Conservation (phyloP, 768 basidiomycete species). For the Kwoniella botswanensis region DNA sequence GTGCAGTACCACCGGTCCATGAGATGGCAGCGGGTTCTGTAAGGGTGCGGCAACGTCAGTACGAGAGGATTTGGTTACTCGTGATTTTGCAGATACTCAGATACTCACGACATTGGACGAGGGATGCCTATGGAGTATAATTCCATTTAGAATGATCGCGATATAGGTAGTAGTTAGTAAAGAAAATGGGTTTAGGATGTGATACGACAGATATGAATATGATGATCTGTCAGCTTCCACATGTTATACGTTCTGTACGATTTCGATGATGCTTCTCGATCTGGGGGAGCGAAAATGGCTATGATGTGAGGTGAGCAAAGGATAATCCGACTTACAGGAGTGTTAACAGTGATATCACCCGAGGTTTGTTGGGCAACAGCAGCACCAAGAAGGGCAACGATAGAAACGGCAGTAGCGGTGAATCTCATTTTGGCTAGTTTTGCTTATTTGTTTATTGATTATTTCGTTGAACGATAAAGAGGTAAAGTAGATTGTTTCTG, state of each 20-base stretch:
- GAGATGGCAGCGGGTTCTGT: slow-evolving; percentile 36
- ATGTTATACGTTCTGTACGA: too few species aligned
- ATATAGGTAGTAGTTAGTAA: background rate
- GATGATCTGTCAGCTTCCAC: too few species aligned
- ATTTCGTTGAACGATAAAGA: background rate
- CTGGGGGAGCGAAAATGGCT: too few species aligned
- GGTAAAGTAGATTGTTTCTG: background rate
- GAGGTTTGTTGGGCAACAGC: slow-evolving; percentile 50
- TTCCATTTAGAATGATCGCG: background rate
- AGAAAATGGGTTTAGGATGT: background rate
- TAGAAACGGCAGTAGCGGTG: slow-evolving; percentile 27
- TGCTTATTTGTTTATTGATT: slow-evolving; percentile 5
- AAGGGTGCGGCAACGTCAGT: background rate
- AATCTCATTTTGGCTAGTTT: slow-evolving; percentile 30
- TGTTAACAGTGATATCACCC: slow-evolving; percentile 46
- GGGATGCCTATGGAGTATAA: slow-evolving; percentile 31
- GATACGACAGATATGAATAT: background rate
- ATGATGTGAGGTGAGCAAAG: too few species aligned
- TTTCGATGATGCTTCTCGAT: too few species aligned
- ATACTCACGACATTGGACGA: slow-evolving; percentile 48
- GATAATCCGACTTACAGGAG: slow-evolving; percentile 38
- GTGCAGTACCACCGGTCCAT: slow-evolving; percentile 45
- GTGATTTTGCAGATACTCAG: slow-evolving; percentile 15
- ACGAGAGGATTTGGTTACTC: too few species aligned
- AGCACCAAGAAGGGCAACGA: slow-evolving; percentile 34